phyloP scores from a whole-genome alignment of 1,284 basidiomycete species.

The Fomitiporia mediterranea region DNA sequence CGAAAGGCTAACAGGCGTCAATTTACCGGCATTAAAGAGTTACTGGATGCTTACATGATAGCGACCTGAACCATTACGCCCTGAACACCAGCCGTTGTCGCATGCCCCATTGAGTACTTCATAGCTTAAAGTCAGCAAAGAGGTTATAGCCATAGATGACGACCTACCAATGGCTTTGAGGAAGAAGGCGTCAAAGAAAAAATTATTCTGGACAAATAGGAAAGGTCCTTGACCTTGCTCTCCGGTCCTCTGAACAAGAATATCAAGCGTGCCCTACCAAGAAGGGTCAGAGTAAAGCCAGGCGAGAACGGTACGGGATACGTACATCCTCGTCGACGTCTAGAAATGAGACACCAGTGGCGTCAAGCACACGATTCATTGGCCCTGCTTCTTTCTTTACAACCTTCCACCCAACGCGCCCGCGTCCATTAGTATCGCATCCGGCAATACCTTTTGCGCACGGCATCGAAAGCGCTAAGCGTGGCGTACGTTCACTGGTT shows the following conservation, averaged over 20 bases:
- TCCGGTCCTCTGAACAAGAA: slow-evolving; percentile 84
- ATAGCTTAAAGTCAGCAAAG: slow-evolving; percentile 10
- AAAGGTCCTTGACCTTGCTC: slow-evolving; percentile 58
- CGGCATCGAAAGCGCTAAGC: slow-evolving; percentile 68
- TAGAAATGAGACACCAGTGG: slow-evolving; percentile 74
- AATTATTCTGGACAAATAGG: slow-evolving; percentile 93
- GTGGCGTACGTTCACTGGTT: slow-evolving; percentile 48
- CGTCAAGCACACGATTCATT: slow-evolving; percentile 72
- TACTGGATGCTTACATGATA: slow-evolving; percentile 60
- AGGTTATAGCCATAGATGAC: not conserved
- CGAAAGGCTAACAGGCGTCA: slow-evolving; percentile 65
- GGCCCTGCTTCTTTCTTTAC: slow-evolving; percentile 59
- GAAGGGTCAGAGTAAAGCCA: slow-evolving; percentile 20
- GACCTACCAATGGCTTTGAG: slow-evolving; percentile 84
- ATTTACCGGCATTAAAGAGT: not conserved
- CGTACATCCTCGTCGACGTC: slow-evolving; percentile 96
- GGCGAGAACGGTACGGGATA: slow-evolving; percentile 19
- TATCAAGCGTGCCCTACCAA: slow-evolving; percentile 85
- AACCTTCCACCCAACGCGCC: slow-evolving; percentile 58
- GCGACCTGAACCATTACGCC: slow-evolving; percentile 50
- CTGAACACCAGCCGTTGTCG: slow-evolving; percentile 70
- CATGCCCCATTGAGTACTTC: slow-evolving; percentile 92
- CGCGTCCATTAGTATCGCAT: slow-evolving; percentile 43
- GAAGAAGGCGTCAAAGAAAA: slow-evolving; percentile 99
- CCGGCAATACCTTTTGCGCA: slow-evolving; percentile 58